Evolutionary conservation across 1,284 basidiomycete genomes (phyloP), one percentile per base, ranked within the genome.

Genomic region (Papiliotrema flavescens): DNA sequence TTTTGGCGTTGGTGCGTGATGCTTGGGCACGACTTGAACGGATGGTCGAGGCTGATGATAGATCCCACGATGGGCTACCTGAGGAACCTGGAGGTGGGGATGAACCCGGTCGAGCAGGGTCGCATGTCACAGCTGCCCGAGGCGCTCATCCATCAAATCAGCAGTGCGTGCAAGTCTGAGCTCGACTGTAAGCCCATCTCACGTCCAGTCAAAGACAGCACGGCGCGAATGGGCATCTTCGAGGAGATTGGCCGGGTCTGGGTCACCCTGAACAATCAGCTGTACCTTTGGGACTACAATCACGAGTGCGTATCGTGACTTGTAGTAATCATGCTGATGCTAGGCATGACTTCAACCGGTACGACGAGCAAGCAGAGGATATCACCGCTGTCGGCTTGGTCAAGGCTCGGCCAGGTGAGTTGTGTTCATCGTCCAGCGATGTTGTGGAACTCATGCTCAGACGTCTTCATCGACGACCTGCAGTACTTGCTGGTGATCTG

Each of bases 231-330:
- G 88, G 95, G 95, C 11, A 77, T 99, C 53, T 85, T 98, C 69
- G 87, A 93, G 32, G 90, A 94, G 65, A 90, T 98, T 60, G 90
- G 92, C 64, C 83, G 93, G 48, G 94, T 90, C 0, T 99, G 94
- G 91, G 89, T 98, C 64, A 87, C 90, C 11, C 88, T 98, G 59
- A 92, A 97, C 79, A 87, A 95, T 74, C 89, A 90, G 66, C 80
- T 99, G 40, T 92, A 96, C 69, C 79, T 99, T 26, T 98, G 96
- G 96, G 91, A 98, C 76, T 99, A 98, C 75, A 79, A 86, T 48
- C 90, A 96, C 68, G 90, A 90, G 87, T 91, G 66, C 59, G 85
- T 80, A 34, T 17, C 20, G 43, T 51, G 14, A 14, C n/a, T 3
- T 39, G 19, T 15, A 5, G 34, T 17, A 6, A 47, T 37, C 5